Evolutionary conservation across 495 filamentous ascomycete genomes (phyloP), one percentile per base, ranked within the genome.

Genomic region (Aspergillus carlsbadensis): DNA sequence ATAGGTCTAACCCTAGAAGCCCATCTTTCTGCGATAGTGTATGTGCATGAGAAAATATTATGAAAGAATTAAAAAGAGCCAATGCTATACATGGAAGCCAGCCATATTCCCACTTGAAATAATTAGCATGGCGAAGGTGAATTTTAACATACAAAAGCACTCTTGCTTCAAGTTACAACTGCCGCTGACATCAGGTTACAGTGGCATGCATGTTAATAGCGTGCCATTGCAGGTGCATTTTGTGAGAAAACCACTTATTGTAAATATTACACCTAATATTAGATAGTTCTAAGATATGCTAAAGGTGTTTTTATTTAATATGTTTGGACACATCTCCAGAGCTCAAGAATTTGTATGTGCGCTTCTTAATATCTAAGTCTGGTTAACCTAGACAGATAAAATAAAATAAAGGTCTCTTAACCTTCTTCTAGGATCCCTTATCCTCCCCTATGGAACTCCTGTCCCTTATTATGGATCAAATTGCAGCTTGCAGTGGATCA

Each of bases 301-400:
- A 5, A 21, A 75, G 60, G 61, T 77, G 60, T 54, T 76, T 74
- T 53, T 63, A 60, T 58, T 72, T 72, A 21, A 78, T 75, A 57
- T 78, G 65, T 59, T 75, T 78, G 14, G 64, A 71, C 33, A 78
- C 56, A 57, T 72, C 64, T 58, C 64, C 57, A 45, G 65, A 60
- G 45, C 47, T 71, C 24, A 39, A 47, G 58, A 73, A 75, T 49
- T 45, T 62, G 47, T 70, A 61, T 8, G 56, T 59, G 22, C 65
- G 68, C 57, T 63, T 64, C 41, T 60, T 42, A 14, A 67, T 52
- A 40, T 62, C 64, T 24, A 74, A 57, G 45, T 43, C 58, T 43
- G 60, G 26, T 40, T 76, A 60, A 37, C 73, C 67, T 45, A 78
- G 22, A 52, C 64, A 78, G 40, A 76, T 54, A 56, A 76, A 78